Conservation (phyloP, 805 yeast species). For the Myxozyma geophila region DNA sequence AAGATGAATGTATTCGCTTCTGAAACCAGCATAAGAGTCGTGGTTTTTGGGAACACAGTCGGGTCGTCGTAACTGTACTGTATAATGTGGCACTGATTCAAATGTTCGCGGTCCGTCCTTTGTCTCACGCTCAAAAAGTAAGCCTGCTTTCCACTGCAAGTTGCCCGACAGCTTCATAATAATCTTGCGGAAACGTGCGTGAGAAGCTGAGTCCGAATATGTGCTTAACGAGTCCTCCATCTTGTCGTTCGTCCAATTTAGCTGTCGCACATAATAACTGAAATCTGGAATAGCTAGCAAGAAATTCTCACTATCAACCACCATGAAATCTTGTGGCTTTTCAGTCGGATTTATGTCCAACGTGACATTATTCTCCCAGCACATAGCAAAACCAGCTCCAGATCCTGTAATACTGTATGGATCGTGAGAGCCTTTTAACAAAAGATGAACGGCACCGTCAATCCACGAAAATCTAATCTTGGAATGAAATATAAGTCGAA, state of each 20-base stretch:
- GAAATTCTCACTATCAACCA: slow-evolving; percentile 64
- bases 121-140: slow-evolving; percentile 69
- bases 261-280: slow-evolving; percentile 50
- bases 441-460: slow-evolving; percentile 49
- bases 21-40: slow-evolving; percentile 79
- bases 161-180: slow-evolving; percentile 66
- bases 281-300: slow-evolving; percentile 77
- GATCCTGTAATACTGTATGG: slow-evolving; percentile 74
- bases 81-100: slow-evolving; percentile 65
- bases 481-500: slow-evolving; percentile 78
- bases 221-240: slow-evolving; percentile 31
- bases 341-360: slow-evolving; percentile 68
- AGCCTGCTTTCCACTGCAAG: slow-evolving; percentile 79
- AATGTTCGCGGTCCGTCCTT: slow-evolving; percentile 50
- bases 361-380: slow-evolving; percentile 65
- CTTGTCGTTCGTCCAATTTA: slow-evolving; percentile 39
- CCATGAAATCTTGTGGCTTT: slow-evolving; percentile 68
- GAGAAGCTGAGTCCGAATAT: slow-evolving; percentile 35
- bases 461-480: slow-evolving; percentile 52
- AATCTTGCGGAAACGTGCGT: slow-evolving; percentile 49
- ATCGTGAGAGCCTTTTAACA: slow-evolving; percentile 59
- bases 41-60: slow-evolving; percentile 53
- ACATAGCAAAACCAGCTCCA: slow-evolving; percentile 76
- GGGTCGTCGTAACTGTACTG: slow-evolving; percentile 65
- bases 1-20: slow-evolving; percentile 82